A percentile compares a stretch with the other conserved stretches of the same genome.
phyloP scores from a whole-genome alignment of 2,329 filamentous ascomycete species.

The Exophiala calicioides region DNA sequence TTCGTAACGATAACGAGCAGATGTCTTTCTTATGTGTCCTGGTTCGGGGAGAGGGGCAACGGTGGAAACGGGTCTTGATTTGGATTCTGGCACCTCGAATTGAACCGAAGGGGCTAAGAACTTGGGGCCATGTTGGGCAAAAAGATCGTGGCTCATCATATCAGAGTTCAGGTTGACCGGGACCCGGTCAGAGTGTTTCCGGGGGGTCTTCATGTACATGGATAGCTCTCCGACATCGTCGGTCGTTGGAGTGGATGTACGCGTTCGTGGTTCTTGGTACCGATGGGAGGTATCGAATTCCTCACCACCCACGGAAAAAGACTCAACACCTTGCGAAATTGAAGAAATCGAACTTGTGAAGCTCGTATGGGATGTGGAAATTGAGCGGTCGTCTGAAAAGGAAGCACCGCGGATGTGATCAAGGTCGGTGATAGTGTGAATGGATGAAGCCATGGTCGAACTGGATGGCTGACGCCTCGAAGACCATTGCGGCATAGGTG shows the following conservation, averaged over 20 bases:
- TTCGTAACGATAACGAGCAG: conserved; percentile 23
- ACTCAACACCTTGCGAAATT: conserved; percentile 11
- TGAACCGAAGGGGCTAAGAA: neutral
- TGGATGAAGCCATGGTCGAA: conserved; percentile 49
- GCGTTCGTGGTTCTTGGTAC: conserved; percentile 1
- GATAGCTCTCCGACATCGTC: conserved; percentile 17
- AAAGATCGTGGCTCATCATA: conserved; percentile 7
- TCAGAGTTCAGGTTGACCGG: conserved; percentile 2
- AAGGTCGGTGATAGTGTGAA: conserved; percentile 32
- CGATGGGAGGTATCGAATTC: conserved; percentile 5
- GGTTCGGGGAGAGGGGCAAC: conserved; percentile 25
- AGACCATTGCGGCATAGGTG: conserved; percentile 12
- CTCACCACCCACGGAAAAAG: conserved; percentile 15
- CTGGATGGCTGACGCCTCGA: conserved; percentile 15
- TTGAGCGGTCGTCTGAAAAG: conserved; percentile 19
- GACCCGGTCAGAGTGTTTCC: neutral
- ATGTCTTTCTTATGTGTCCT: conserved; percentile 23
- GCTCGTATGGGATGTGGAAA: conserved; percentile 24
- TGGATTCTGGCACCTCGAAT: neutral
- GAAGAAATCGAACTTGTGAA: conserved; percentile 16
- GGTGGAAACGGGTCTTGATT: conserved; percentile 20
- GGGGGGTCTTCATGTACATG: conserved; percentile 17
- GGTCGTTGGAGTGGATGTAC: conserved; percentile 15
- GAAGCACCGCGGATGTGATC: conserved; percentile 18
- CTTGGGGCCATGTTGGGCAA: conserved; percentile 4